Evolutionary conservation across 2,329 filamentous ascomycete species (phyloP).

Genomic region (Corinectria fuckeliana): DNA sequence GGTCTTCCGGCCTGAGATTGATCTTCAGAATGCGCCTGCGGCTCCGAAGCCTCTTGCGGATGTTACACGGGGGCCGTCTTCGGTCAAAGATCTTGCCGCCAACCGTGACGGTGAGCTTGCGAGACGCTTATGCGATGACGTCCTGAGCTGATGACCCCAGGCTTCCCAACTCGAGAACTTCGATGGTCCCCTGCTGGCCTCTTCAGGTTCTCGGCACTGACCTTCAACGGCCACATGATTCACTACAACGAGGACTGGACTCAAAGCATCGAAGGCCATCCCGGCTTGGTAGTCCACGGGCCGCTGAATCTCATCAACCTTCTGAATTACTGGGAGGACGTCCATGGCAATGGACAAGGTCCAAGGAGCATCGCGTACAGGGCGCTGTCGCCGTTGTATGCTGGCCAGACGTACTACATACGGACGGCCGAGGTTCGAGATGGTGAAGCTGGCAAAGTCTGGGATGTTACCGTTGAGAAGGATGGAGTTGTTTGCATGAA

Average conservation of each 20-base stretch:
- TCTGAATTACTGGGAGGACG: slow-evolving; percentile 69
- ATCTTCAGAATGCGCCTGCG: slow-evolving; percentile 23
- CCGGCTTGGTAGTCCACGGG: slow-evolving; percentile 77
- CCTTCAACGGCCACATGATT: slow-evolving; percentile 86
- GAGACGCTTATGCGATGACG: not conserved
- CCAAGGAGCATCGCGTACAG: slow-evolving; percentile 64
- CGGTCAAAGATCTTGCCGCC: slow-evolving; percentile 30
- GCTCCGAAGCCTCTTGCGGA: slow-evolving; percentile 26
- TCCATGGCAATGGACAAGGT: slow-evolving; percentile 43
- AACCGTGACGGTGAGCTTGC: slow-evolving; percentile 17
- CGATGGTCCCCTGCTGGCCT: slow-evolving; percentile 59
- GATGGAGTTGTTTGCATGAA: slow-evolving; percentile 46
- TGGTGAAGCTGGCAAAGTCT: slow-evolving; percentile 42
- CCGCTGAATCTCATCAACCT: slow-evolving; percentile 78
- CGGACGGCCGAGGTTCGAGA: slow-evolving; percentile 55
- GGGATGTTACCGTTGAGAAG: slow-evolving; percentile 57
- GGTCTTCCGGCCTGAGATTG: slow-evolving; percentile 51
- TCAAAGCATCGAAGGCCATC: slow-evolving; percentile 70
- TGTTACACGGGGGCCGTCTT: slow-evolving; percentile 33
- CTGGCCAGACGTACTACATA: slow-evolving; percentile 68
- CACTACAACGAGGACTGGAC: slow-evolving; percentile 78
- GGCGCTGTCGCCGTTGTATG: slow-evolving; percentile 74
- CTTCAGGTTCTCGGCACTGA: slow-evolving; percentile 84
- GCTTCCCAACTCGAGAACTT: slow-evolving; percentile 40
- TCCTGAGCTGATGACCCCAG: slow-evolving; percentile 13